Evolutionary conservation across 2,329 filamentous ascomycete species (phyloP), one percentile per base, ranked within the genome.

Genomic region (Apiospora phragmitis): DNA sequence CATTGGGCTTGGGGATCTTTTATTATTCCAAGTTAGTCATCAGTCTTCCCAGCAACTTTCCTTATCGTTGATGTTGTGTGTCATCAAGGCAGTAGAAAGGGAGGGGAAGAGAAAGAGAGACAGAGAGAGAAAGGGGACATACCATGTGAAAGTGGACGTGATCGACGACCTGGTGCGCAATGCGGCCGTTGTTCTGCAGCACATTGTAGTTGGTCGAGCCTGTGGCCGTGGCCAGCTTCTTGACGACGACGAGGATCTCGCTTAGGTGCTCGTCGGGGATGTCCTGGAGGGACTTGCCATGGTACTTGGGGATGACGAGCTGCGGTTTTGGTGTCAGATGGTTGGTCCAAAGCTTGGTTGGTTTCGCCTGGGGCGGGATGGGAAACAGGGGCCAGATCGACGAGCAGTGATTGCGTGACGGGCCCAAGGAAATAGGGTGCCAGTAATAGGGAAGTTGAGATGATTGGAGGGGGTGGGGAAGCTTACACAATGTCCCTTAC

Each of bases 101-200:
- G 5, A 6, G 21, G 38, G 21, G 62, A 16, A 8, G n/a, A 12
- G 42, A 41, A 1, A 41, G 9, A 6, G 24, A 41, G 18, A 47
- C 8, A n/a, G 26, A 32, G 29, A 14, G 68, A 66, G 55, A 32
- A 12, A 55, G 38, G 47, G 76, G 32, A 71, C 86, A 74, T 88
- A 94, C 92, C 90, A 98, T 92, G 80, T 99, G 96, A 83, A 99
- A 95, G 81, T 98, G 95, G 75, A 97, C 93, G 84, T 99, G 96
- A 75, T 94, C 92, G 73, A 99, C 95, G 74, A 92, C 86, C 84
- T 98, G 96, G 82, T 99, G 96, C 24, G 96, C 96, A 77, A 95
- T 89, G 29, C 89, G 86, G 68, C 96, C 96, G 79, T 99, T 99
- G 85, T 99, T 99, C 85, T 99, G 96, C 71, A 99, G 85, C 67